These are phyloP conservation scores for Pisolithus albus DNA, from an alignment of 768 basidiomycete genomes.

Conservation along the genomic window DNA sequence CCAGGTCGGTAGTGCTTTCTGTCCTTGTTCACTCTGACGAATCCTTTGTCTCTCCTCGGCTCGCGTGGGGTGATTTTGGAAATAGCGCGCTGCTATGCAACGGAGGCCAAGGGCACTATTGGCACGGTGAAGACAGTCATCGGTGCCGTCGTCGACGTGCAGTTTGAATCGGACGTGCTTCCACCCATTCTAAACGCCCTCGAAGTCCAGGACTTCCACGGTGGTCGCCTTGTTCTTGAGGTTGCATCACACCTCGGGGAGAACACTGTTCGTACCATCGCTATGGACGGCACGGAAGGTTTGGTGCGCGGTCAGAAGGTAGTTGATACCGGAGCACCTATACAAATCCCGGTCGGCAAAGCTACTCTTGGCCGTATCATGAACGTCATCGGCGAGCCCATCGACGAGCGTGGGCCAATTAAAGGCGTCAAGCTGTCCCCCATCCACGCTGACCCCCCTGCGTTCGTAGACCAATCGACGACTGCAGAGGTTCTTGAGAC, in stretches of 20 bases:
- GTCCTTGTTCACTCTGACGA: neutral
- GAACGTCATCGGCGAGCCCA: conserved; percentile 99
- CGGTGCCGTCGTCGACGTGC: conserved; percentile 99
- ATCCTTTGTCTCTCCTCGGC: too few species aligned
- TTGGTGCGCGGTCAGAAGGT: conserved; percentile 98
- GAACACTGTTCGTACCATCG: conserved; percentile 99
- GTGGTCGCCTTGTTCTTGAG: conserved; percentile 97
- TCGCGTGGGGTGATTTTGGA: conserved; percentile 1
- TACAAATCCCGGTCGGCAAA: conserved; percentile 92
- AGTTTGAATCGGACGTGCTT: conserved; percentile 85
- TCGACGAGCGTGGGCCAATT: conserved; percentile 99
- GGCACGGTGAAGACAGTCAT: conserved; percentile 97
- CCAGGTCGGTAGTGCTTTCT: conserved; percentile 40
- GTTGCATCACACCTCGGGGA: conserved; percentile 98
- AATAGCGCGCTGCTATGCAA: conserved; percentile 81
- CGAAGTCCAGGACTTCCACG: conserved; percentile 90
- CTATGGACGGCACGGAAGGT: conserved; percentile 99
- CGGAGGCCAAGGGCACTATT: conserved; percentile 66
- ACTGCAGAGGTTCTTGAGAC: conserved; percentile 99
- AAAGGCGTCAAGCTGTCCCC: conserved; percentile 87
- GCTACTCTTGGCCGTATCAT: conserved; percentile 98
- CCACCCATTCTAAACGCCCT: conserved; percentile 99
- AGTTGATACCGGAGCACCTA: conserved; percentile 93
- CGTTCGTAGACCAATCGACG: conserved; percentile 98
- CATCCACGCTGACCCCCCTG: conserved; percentile 95